Evolutionary conservation across 306 rosid species (phyloP), one percentile per base, ranked within the genome.

Genomic region (Argentina anserina): DNA sequence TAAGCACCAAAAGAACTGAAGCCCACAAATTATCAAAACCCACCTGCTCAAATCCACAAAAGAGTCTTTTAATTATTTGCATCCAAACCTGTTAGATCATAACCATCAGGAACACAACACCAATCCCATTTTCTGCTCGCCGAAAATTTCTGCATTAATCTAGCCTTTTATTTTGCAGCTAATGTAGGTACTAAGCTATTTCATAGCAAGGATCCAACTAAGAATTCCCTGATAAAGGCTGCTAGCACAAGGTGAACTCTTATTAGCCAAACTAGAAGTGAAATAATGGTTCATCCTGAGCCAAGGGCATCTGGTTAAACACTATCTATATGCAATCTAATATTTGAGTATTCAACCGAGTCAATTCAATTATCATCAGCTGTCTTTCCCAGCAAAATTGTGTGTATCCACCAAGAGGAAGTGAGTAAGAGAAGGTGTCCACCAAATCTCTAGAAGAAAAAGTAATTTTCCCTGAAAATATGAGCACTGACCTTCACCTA

Each of bases 231-330:
- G 3, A 52, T 49, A 29, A 69, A 49, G 11, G 45, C 58, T 52
- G 47, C 74, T 36, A 70, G 46, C 33, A 41, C 56, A 41, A 26
- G 67, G 56, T 56, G 29, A 72, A 42, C 37, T 42, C 76, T 42
- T 71, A 71, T 58, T 34, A 7, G 63, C 74, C 46, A 50, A 10
- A 49, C 31, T 70, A 63, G 9, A n/a, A 67, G 8, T 18, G 36
- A 70, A 37, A 46, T 18, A 21, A 50, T 50, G 64, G 46, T 42
- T 17, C 46, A 42, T 10, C 46, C 17, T 12, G 46, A 11, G 17
- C 13, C 46, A 42, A 33, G 36, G 36, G 36, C 36, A 33, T 33
- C 36, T 33, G 36, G 36, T 33, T 33, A 33, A 42, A 2, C 0
- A 11, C 17, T 42, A 42, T 42, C 15, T 0, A 15, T 12, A 15